phyloP scores from a whole-genome alignment of 1,284 basidiomycete genomes.

The Phlebopus sp. region DNA sequence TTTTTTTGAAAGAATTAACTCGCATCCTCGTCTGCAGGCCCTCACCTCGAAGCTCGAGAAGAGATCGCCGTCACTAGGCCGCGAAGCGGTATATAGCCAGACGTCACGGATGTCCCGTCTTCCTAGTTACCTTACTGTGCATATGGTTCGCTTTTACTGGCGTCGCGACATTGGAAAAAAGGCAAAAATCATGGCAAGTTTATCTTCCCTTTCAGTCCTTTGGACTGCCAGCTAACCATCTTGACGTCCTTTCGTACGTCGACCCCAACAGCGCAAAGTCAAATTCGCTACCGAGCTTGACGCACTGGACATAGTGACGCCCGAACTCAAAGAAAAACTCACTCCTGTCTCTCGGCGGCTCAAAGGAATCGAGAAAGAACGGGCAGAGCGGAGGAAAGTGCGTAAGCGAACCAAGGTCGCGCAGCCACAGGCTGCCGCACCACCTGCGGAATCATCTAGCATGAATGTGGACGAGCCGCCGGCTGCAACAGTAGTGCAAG shows the following conservation, averaged over 20 bases:
- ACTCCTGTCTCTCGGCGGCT: conserved; percentile 70
- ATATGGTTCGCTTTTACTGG: conserved; percentile 98
- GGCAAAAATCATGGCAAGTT: conserved; percentile 82
- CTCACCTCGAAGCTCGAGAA: conserved; percentile 88
- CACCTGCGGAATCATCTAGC: conserved; percentile 23
- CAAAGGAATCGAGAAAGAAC: conserved; percentile 80
- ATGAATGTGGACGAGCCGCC: conserved; percentile 28
- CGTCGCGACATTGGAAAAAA: conserved; percentile 88
- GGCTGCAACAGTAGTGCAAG: conserved; percentile 27
- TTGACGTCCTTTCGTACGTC: conserved; percentile 1
- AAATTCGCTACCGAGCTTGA: conserved; percentile 92
- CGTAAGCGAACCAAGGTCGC: conserved; percentile 68
- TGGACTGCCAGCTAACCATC: not conserved
- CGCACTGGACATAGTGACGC: conserved; percentile 78
- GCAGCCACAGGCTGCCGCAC: conserved; percentile 35
- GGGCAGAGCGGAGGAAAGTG: conserved; percentile 82
- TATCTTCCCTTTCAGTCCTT: not conserved
- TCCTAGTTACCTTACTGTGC: conserved; percentile 82
- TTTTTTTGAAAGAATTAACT: not conserved
- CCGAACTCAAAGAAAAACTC: conserved; percentile 74
- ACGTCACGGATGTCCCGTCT: conserved; percentile 81
- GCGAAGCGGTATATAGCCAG: conserved; percentile 84
- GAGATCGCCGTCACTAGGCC: conserved; percentile 73
- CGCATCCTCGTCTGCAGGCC: conserved; percentile 45
- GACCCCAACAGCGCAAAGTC: conserved; percentile 70